Conservation (phyloP, 176 grass and related monocot species). For the Microstegium vimineum region DNA sequence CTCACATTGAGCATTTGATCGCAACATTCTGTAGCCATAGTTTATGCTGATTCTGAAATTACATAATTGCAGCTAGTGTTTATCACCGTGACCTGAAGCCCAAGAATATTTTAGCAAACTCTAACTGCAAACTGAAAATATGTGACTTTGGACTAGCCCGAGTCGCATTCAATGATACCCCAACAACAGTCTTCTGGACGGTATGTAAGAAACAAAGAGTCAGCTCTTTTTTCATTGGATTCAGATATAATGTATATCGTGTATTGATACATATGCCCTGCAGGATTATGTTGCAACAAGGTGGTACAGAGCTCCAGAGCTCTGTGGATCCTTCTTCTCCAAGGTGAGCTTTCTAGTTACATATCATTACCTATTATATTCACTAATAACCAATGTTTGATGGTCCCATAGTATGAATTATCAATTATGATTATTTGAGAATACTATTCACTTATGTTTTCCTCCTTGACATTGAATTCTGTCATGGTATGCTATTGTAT, state of each 20-base stretch:
- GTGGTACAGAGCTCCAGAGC: slow-evolving; percentile 99
- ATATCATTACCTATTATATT: not conserved
- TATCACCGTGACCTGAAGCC: slow-evolving; percentile 98
- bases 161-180: slow-evolving; percentile 86
- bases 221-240: not conserved
- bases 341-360: slow-evolving; percentile 49
- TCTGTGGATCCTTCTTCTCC: slow-evolving; percentile 96
- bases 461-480: not conserved
- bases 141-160: slow-evolving; percentile 98
- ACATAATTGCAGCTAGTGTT: slow-evolving; percentile 67
- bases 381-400: not conserved
- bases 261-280: slow-evolving; percentile 11
- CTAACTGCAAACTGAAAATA: slow-evolving; percentile 99
- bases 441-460: not conserved
- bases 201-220: slow-evolving; percentile 44
- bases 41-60: slow-evolving; percentile 31
- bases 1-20: not conserved
- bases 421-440: not conserved
- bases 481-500: not conserved
- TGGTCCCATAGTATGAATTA: not conserved
- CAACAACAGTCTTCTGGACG: slow-evolving; percentile 97
- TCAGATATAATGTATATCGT: not conserved
- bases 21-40: not conserved
- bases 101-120: slow-evolving; percentile 98
- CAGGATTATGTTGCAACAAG: slow-evolving; percentile 99